Percentiles rank a stretch among this genome's conserved stretches.
phyloP scores from a whole-genome alignment of 345 rosid genomes.

The Moringa oleifera region DNA sequence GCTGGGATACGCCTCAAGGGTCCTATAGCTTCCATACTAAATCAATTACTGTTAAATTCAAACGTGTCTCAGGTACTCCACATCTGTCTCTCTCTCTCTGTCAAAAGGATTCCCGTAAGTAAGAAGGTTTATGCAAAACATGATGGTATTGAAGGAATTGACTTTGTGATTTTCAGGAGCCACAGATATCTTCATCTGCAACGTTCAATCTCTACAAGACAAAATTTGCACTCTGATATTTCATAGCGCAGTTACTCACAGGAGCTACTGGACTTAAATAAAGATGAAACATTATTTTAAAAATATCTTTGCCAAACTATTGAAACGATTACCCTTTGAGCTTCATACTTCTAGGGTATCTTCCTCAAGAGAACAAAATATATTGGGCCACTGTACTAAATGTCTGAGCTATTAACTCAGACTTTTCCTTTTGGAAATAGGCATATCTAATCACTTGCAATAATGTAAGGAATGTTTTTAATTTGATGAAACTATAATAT shows the following conservation, averaged over 20 bases:
- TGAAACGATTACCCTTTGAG: too few species aligned
- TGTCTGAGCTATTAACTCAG: too few species aligned
- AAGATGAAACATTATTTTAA: too few species aligned
- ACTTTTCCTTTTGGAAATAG: too few species aligned
- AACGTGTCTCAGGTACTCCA: conserved; percentile 31
- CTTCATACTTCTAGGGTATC: too few species aligned
- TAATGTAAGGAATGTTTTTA: too few species aligned
- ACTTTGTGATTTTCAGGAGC: conserved; percentile 43
- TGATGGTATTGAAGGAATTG: conserved; percentile 2
- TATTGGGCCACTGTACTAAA: too few species aligned
- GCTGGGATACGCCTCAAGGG: conserved; percentile 33
- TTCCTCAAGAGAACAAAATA: too few species aligned
- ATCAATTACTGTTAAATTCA: background rate
- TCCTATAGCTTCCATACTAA: conserved; percentile 25
- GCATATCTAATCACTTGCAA: too few species aligned
- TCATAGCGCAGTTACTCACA: background rate
- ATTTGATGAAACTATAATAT: too few species aligned
- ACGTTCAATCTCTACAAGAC: conserved; percentile 49
- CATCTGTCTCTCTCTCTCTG: background rate
- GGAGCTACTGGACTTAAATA: too few species aligned
- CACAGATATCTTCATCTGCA: conserved; percentile 58
- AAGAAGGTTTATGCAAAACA: background rate
- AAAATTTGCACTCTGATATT: conserved; percentile 36
- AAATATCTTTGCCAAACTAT: background rate
- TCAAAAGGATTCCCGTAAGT: too few species aligned